Conservation (phyloP, 305 asterid species). For the Ilex paraguariensis region DNA sequence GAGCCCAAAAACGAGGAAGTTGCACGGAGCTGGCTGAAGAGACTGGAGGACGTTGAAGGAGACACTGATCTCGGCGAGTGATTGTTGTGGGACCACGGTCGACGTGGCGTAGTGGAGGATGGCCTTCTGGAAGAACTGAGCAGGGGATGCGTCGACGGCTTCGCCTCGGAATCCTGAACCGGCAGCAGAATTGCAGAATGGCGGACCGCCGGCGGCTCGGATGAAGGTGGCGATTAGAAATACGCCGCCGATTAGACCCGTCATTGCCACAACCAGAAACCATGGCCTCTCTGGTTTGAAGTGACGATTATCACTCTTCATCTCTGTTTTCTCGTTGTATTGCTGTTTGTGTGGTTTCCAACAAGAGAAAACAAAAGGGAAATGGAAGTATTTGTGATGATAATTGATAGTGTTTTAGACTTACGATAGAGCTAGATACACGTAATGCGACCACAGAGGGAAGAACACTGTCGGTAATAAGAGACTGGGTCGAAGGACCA, state of each 20-base stretch:
- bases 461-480: too few species aligned
- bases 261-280: conserved; percentile 23
- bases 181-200: conserved; percentile 31
- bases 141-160: conserved; percentile 2
- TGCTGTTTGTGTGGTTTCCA: too few species aligned
- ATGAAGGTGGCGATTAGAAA: conserved; percentile 21
- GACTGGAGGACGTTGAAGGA: conserved; percentile 43
- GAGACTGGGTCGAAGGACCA: too few species aligned
- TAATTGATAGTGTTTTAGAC: too few species aligned
- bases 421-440: too few species aligned
- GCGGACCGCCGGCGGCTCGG: conserved; percentile 8
- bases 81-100: conserved; percentile 57
- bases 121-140: conserved; percentile 35
- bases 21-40: conserved; percentile 20
- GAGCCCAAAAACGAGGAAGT: conserved; percentile 74
- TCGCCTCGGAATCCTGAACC: background rate
- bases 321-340: too few species aligned
- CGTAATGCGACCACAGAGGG: too few species aligned
- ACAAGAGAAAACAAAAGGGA: too few species aligned
- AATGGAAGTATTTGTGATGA: too few species aligned
- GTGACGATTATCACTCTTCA: conserved; percentile 10
- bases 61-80: conserved; percentile 36
- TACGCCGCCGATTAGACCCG: conserved; percentile 42
- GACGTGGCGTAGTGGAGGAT: conserved; percentile 79
- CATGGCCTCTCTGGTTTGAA: conserved; percentile 37